Evolutionary conservation across 139 green algal species (phyloP).

Genomic region (Astrephomene gubernaculifera): DNA sequence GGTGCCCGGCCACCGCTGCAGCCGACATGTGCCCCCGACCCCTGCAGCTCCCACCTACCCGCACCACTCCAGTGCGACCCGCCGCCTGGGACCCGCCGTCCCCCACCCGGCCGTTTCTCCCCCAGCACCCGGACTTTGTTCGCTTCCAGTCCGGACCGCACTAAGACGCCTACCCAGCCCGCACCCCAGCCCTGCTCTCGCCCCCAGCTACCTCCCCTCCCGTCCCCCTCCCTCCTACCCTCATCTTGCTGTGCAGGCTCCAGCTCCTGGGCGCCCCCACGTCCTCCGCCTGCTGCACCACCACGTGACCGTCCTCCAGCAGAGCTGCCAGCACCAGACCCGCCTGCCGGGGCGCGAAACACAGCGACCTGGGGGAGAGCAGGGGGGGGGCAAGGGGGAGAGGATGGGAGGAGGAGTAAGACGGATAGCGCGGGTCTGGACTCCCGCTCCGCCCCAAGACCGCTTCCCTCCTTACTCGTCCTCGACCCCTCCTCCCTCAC

Average conservation of each 20-base stretch:
- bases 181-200: too few relatives aligned
- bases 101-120: too few relatives aligned
- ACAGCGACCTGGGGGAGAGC: constrained; percentile 35
- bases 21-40: too few relatives aligned
- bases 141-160: too few relatives aligned
- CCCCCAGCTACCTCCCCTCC: neutral
- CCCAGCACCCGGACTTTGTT: too few relatives aligned
- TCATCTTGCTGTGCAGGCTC: constrained; percentile 49
- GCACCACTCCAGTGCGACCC: too few relatives aligned
- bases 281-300: constrained; percentile 52
- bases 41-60: too few relatives aligned
- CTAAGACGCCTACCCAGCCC: too few relatives aligned
- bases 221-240: constrained; percentile 6
- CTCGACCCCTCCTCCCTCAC: neutral
- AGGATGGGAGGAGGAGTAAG: neutral
- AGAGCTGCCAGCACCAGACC: constrained; percentile 53
- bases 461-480: neutral
- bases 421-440: too few relatives aligned
- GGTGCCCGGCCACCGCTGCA: too few relatives aligned
- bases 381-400: neutral
- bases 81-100: too few relatives aligned
- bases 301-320: constrained; percentile 44
- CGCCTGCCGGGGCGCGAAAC: constrained; percentile 59
- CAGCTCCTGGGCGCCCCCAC: constrained; percentile 43
- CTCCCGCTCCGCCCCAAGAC: neutral